A percentile compares a stretch with the other conserved stretches of the same genome.
These are phyloP conservation scores for Solanum aculeatissimum DNA, from an alignment of 305 asterid genomes.

Conservation along the genomic window DNA sequence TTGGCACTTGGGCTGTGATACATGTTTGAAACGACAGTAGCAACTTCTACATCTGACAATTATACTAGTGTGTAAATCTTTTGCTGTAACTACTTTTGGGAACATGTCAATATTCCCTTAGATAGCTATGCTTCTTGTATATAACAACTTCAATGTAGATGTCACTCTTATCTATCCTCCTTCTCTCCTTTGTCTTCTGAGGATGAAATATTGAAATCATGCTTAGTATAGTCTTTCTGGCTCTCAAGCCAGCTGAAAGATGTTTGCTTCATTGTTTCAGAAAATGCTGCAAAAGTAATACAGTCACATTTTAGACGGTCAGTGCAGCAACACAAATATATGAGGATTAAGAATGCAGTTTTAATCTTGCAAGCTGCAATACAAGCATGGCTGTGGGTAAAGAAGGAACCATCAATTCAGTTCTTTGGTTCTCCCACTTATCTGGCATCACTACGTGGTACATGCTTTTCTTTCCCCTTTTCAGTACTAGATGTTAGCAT, in stretches of 20 bases:
- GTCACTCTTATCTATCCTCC: not conserved
- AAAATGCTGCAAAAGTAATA: conserved; percentile 79
- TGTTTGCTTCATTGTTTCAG: conserved; percentile 50
- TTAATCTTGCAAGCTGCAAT: conserved; percentile 46
- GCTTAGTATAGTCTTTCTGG: not conserved
- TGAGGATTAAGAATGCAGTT: conserved; percentile 43
- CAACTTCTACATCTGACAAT: not conserved
- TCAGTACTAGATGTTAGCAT: not conserved
- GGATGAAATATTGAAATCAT: not conserved
- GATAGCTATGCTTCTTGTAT: not conserved
- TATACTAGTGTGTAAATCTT: not conserved
- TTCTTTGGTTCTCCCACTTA: conserved; percentile 18
- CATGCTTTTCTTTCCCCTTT: conserved; percentile 6
- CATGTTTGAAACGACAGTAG: not conserved
- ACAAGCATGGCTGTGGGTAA: conserved; percentile 52
- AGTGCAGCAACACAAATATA: conserved; percentile 33
- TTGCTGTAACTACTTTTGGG: not conserved
- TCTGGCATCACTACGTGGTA: conserved; percentile 26
- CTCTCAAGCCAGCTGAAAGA: conserved; percentile 27
- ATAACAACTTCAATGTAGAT: not conserved
- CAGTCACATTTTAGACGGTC: conserved; percentile 64
- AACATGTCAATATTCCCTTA: not conserved
- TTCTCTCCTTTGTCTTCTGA: not conserved
- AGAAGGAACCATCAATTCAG: conserved; percentile 18
- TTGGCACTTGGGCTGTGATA: not conserved